Evolutionary conservation across 1,139 yeast genomes (phyloP), one percentile per base, ranked within the genome.

Genomic region (Saccharomyces pastorianus): DNA sequence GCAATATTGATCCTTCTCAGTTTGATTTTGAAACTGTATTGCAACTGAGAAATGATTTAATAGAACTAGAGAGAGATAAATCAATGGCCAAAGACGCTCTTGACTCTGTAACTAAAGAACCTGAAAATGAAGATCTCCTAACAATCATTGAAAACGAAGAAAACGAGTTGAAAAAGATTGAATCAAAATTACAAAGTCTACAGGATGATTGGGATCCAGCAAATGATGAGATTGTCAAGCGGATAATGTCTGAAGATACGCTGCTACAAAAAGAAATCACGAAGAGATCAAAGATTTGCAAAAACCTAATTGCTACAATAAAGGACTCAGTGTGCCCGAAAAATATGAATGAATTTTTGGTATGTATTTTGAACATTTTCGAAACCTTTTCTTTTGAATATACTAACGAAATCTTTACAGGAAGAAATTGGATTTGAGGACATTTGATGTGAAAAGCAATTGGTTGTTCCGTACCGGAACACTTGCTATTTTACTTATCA

Each of bases 371-470:
- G 32, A 27, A 13, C 13, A 13, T n/a, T 23, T 23, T 32, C 25
- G 25, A 23, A 6, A 23, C 25, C 25, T 14, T 23, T 14, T 48
- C 31, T 23, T 27, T 11, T 13, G 13, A 31, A 9, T 26, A 34
- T 49, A 54, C 56, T 54, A 47, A 51, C 55, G 17, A 20, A 25
- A 23, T 9, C 26, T 14, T 27, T 48, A 25, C 48, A 61, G 63
- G 67, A 64, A 46, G 61, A 58, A 13, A 52, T 64, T 29, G 66
- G 67, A 23, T 56, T 52, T 31, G 66, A 62, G 44, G 44, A 14
- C 14, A 27, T 53, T 29, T 48, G 49, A 28, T 13, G 23, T 9
- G 23, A 28, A 47, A 25, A 27, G n/a, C 13, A 28, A 11, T 38
- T 25, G 7, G 25, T 20, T 11, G n/a, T 6, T 7, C 25, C 13